These are phyloP conservation scores for Cucurbita pepo DNA, from an alignment of 306 rosid genomes.

Conservation along the genomic window DNA sequence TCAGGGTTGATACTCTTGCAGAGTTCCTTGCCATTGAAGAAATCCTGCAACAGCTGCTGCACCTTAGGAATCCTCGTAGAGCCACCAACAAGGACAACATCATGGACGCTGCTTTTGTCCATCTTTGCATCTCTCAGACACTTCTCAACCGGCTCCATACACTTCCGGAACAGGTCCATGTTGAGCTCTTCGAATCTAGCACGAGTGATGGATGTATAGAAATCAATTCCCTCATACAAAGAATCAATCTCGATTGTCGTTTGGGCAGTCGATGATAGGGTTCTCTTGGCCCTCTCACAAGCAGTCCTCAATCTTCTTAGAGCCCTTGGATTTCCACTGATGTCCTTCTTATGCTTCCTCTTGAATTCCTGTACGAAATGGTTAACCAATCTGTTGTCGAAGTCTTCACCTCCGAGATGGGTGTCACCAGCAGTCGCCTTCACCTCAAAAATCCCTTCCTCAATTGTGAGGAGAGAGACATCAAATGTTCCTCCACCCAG, in stretches of 20 bases:
- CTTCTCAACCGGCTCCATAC: constrained; percentile 74
- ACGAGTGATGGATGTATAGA: constrained; percentile 50
- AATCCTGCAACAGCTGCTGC: constrained; percentile 60
- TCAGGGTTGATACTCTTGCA: constrained; percentile 69
- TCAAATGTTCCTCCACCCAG: constrained; percentile 27
- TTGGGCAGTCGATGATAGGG: constrained; percentile 61
- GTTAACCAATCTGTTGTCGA: constrained; percentile 60
- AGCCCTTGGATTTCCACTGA: constrained; percentile 56
- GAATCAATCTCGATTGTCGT: constrained; percentile 73
- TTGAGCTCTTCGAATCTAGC: constrained; percentile 72
- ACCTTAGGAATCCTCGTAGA: constrained; percentile 73
- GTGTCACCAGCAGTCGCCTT: constrained; percentile 73
- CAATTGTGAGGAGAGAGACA: constrained; percentile 60
- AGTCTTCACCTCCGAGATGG: constrained; percentile 81
- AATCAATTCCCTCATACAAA: constrained; percentile 56
- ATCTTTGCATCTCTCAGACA: constrained; percentile 63
- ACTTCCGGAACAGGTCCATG: constrained; percentile 61
- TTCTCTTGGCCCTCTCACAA: constrained; percentile 75
- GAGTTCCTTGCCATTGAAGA: constrained; percentile 63
- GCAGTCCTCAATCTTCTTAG: constrained; percentile 54
- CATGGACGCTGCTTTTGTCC: constrained; percentile 62
- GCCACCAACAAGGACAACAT: constrained; percentile 73
- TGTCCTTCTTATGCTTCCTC: constrained; percentile 64
- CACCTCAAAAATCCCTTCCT: constrained; percentile 60
- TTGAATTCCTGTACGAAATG: constrained; percentile 71